phyloP scores from a whole-genome alignment of 192 early-diverging fungal genomes.

The Dissophora ornata region DNA sequence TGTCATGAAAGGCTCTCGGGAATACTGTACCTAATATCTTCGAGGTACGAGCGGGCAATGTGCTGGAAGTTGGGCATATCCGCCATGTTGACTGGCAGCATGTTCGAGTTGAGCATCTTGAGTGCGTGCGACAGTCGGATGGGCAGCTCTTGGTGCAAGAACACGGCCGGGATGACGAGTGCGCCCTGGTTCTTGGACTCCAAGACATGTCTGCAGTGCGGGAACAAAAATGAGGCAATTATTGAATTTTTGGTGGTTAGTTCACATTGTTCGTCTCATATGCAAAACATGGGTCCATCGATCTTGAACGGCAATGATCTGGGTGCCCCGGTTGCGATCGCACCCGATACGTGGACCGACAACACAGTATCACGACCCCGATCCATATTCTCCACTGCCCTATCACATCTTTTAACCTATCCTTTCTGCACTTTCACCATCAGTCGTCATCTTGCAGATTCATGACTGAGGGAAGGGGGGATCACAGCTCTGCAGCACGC shows the following conservation, averaged over 20 bases:
- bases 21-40: constrained; percentile 59
- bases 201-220: constrained; percentile 38
- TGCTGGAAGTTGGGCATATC: constrained; percentile 57
- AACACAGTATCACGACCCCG: too few relatives aligned
- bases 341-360: too few relatives aligned
- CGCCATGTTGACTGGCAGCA: constrained; percentile 59
- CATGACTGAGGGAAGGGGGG: too few relatives aligned
- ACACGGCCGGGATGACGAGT: constrained; percentile 57
- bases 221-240: background rate
- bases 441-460: too few relatives aligned
- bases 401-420: too few relatives aligned
- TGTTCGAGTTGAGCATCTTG: constrained; percentile 60
- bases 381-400: too few relatives aligned
- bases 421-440: too few relatives aligned
- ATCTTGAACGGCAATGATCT: too few relatives aligned
- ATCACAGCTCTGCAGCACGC: too few relatives aligned
- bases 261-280: constrained; percentile 7
- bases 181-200: constrained; percentile 43
- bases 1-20: too few relatives aligned
- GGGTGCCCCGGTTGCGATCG: too few relatives aligned
- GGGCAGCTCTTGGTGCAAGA: constrained; percentile 68
- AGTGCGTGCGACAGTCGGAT: constrained; percentile 68
- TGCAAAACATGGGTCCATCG: constrained; percentile 10
- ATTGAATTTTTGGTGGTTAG: too few relatives aligned
- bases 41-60: constrained; percentile 62